phyloP scores from a whole-genome alignment of 306 rosid species.

The Casuarina equisetifolia region DNA sequence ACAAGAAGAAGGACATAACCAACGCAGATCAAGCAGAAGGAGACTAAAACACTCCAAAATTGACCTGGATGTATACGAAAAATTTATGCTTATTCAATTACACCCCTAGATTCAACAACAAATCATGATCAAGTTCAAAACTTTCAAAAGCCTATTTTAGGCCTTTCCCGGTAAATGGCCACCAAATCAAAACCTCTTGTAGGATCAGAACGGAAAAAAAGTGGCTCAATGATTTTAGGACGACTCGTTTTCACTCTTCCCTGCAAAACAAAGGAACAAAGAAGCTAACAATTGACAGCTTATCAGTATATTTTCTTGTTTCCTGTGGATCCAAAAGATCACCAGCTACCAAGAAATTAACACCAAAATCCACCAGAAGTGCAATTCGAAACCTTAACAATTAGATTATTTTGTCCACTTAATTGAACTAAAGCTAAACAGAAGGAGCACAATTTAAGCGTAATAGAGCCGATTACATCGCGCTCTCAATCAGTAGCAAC shows the following conservation, averaged over 20 bases:
- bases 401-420: background rate
- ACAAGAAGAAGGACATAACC: background rate
- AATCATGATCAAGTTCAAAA: background rate
- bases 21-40: background rate
- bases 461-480: background rate
- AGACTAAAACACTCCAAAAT: background rate
- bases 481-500: background rate
- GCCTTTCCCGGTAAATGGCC: background rate
- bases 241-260: background rate
- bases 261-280: background rate
- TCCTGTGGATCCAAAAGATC: background rate
- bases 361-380: background rate
- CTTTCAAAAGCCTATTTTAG: background rate
- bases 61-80: background rate
- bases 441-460: no score
- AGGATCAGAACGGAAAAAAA: background rate
- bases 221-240: background rate
- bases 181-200: background rate
- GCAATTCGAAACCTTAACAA: background rate
- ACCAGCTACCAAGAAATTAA: background rate
- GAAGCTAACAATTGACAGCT: background rate
- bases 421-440: background rate
- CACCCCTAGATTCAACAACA: background rate
- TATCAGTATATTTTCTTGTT: no score
- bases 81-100: background rate